Base-by-base conservation (phyloP, 768 basidiomycete genomes). In the Podaxis sp. region DNA sequence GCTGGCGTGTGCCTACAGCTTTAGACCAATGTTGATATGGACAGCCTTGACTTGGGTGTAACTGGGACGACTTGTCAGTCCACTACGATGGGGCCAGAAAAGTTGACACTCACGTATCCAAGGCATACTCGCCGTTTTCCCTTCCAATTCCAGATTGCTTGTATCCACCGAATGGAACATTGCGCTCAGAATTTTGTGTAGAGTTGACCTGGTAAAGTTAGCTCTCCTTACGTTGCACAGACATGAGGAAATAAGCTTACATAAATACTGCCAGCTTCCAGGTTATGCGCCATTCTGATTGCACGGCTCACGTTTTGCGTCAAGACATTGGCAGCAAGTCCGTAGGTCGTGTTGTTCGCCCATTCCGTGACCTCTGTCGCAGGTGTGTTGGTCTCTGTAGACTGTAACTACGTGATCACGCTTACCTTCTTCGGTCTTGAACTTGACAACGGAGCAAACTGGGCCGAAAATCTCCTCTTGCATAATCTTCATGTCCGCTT, bases 401-500 rank as follows among this genome's bases (percentile, higher is more conserved):
- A 19, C 47, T 24, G 47, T n/a, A 24, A 2, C 19, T 41, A 4
- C 37, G 41, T 7, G 24, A 19, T 22, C 13, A 7, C 5, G 33
- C n/a, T 46, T 38, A 36, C 70, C 73, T 2, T 83, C 81, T 65
- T 85, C 85, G 55, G 84, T 81, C 68, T 88, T 83, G 77, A 94
- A 94, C 71, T 87, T 89, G 77, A 88, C 82, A 41, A 94, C 76
- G 27, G 87, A 89, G 59, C 85, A 85, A 52, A 93, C 90, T 4
- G 93, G 91, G 4, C 91, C 91, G 66, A 93, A 93, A 65, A 93
- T 92, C 73, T 93, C 86, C 68, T 90, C 87, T 59, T 72, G 72
- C 15, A 89, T 87, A 59, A 93, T 91, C 73, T 83, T 86, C 89
- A 92, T 92, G 40, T 87, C 83, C 4, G 83, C 79, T 46, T 73